phyloP scores from a whole-genome alignment of 2,329 filamentous ascomycete species.

The Colletotrichum lini region DNA sequence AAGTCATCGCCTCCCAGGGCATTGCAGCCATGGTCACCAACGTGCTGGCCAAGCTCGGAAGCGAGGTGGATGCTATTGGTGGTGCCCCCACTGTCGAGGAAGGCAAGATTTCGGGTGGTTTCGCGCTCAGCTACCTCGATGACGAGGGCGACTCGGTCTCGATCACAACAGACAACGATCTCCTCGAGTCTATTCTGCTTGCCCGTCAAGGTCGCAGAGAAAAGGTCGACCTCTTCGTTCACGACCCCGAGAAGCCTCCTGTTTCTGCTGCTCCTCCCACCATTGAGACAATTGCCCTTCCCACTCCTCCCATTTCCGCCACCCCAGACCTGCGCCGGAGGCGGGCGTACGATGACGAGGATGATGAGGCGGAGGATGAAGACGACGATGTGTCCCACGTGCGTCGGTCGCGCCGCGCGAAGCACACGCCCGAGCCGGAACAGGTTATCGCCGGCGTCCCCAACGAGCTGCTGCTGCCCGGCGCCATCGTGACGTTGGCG shows the following conservation, averaged over 20 bases:
- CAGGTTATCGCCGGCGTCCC: conserved; percentile 92
- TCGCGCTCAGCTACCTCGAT: conserved; percentile 94
- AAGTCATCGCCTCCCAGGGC: conserved; percentile 85
- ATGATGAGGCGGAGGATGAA: conserved; percentile 69
- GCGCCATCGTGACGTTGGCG: conserved; percentile 94
- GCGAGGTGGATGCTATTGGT: conserved; percentile 86
- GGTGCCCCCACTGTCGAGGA: conserved; percentile 84
- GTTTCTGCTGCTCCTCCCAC: conserved; percentile 72
- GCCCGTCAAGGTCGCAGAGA: conserved; percentile 84
- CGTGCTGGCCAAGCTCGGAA: conserved; percentile 87
- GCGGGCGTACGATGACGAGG: conserved; percentile 64
- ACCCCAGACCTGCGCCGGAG: conserved; percentile 64
- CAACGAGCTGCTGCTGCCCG: conserved; percentile 93
- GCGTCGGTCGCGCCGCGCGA: conserved; percentile 60
- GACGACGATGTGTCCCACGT: conserved; percentile 66
- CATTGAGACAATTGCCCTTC: conserved; percentile 55
- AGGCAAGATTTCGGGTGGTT: conserved; percentile 84
- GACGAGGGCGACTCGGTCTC: conserved; percentile 97
- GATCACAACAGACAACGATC: conserved; percentile 94
- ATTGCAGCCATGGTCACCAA: conserved; percentile 83
- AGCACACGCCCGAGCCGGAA: conserved; percentile 67
- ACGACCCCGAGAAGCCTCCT: conserved; percentile 92
- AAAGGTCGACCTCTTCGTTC: conserved; percentile 97
- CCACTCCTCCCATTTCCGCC: conserved; percentile 65
- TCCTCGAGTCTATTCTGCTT: conserved; percentile 89